Percentiles rank a stretch among this genome's conserved stretches.
Evolutionary conservation across 805 yeast genomes (phyloP).

Genomic region (Isabelozyma heimii): DNA sequence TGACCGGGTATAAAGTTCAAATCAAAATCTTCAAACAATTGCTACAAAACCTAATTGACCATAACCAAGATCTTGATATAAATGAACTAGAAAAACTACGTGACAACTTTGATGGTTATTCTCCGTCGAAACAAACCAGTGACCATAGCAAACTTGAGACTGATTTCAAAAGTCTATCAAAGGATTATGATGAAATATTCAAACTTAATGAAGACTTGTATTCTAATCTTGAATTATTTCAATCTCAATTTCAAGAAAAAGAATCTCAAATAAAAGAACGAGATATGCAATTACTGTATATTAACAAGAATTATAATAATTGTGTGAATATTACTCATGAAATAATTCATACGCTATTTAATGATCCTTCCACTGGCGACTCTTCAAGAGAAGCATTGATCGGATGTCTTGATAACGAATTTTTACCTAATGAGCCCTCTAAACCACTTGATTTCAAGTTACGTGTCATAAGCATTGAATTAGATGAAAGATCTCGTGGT

Average conservation of each 20-base stretch:
- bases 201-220: slow-evolving; percentile 38
- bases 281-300: slow-evolving; percentile 4
- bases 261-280: slow-evolving; percentile 10
- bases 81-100: background rate
- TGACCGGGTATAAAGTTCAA: slow-evolving; percentile 37
- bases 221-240: slow-evolving; percentile 31
- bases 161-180: slow-evolving; percentile 17
- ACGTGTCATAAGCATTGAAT: slow-evolving; percentile 18
- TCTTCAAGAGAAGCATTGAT: slow-evolving; percentile 13
- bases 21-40: slow-evolving; percentile 39
- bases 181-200: slow-evolving; percentile 32
- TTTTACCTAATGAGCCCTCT: slow-evolving; percentile 5
- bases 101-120: background rate
- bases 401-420: slow-evolving; percentile 10
- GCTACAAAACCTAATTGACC: slow-evolving; percentile 33
- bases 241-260: slow-evolving; percentile 26
- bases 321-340: slow-evolving; percentile 15
- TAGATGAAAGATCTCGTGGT: slow-evolving; percentile 7
- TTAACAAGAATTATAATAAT: slow-evolving; percentile 9
- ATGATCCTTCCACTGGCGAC: slow-evolving; percentile 13
- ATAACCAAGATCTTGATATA: slow-evolving; percentile 3
- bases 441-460: slow-evolving; percentile 20
- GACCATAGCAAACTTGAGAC: slow-evolving; percentile 12
- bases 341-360: slow-evolving; percentile 15
- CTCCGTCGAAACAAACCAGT: background rate